phyloP scores from a whole-genome alignment of 495 filamentous ascomycete species.

The Annulohypoxylon moriforme region DNA sequence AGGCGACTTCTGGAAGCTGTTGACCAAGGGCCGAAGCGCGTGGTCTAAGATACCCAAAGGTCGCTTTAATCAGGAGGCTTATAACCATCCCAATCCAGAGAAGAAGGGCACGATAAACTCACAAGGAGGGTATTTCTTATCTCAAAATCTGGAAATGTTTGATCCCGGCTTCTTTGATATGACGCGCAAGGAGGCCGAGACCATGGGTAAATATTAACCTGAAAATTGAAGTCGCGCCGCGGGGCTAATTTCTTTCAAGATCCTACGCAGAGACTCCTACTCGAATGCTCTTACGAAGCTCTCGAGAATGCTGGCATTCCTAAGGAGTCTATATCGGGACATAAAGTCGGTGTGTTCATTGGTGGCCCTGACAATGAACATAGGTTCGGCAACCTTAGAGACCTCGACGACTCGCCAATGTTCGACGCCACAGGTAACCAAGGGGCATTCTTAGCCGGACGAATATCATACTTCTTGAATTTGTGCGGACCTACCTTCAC shows the following conservation, averaged over 20 bases:
- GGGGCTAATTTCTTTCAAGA: slow-evolving; percentile 46
- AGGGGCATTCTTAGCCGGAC: slow-evolving; percentile 63
- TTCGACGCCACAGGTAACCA: slow-evolving; percentile 58
- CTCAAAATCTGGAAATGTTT: slow-evolving; percentile 60
- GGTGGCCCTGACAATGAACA: slow-evolving; percentile 56
- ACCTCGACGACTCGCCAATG: slow-evolving; percentile 54
- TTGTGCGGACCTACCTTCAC: slow-evolving; percentile 69
- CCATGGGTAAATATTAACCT: slow-evolving; percentile 50
- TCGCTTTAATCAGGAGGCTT: slow-evolving; percentile 73
- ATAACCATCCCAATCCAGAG: slow-evolving; percentile 70
- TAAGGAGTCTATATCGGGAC: slow-evolving; percentile 58
- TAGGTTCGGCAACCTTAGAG: slow-evolving; percentile 51
- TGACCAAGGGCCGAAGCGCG: slow-evolving; percentile 52
- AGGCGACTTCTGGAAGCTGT: slow-evolving; percentile 60
- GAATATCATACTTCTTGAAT: slow-evolving; percentile 67
- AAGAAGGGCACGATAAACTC: slow-evolving; percentile 58
- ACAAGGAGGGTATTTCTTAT: slow-evolving; percentile 65
- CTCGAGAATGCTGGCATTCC: slow-evolving; percentile 64
- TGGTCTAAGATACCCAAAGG: slow-evolving; percentile 67
- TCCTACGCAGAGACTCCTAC: slow-evolving; percentile 66
- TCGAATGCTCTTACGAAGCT: slow-evolving; percentile 65
- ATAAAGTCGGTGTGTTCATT: slow-evolving; percentile 58
- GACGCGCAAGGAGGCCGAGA: slow-evolving; percentile 59
- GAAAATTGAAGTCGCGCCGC: not conserved
- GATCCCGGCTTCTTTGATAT: slow-evolving; percentile 67